A percentile compares a stretch with the other conserved stretches of the same genome.
Evolutionary conservation across 179 eudicot genomes (phyloP).

Genomic region (Patellifolia procumbens): DNA sequence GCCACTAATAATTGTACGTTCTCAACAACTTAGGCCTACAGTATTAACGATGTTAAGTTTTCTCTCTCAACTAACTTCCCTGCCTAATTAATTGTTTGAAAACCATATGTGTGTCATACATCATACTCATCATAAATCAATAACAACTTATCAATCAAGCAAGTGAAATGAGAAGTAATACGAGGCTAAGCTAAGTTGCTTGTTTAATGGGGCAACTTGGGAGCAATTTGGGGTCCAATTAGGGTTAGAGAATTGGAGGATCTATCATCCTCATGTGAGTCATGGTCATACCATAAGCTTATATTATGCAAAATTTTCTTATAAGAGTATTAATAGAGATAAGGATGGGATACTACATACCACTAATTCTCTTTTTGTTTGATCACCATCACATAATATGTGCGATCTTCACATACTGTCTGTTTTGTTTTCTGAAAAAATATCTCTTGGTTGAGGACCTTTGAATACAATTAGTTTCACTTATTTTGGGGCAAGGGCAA

Average conservation of each 20-base stretch:
- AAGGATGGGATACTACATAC: neutral
- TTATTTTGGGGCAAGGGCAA: no score
- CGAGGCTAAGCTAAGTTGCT: slow-evolving; percentile 10
- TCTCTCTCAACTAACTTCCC: neutral
- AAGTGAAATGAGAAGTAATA: neutral
- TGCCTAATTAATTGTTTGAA: slow-evolving; percentile 9
- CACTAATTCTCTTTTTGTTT: slow-evolving; percentile 5
- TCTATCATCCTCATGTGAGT: neutral
- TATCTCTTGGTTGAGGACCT: no score
- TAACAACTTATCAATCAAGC: slow-evolving; percentile 18
- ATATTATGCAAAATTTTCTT: neutral
- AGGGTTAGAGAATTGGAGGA: neutral
- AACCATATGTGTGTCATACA: slow-evolving; percentile 12
- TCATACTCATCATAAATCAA: no score
- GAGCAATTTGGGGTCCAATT: slow-evolving; percentile 10
- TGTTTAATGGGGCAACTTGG: slow-evolving; percentile 18
- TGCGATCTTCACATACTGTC: neutral
- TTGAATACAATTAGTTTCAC: no score
- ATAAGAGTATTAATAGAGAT: neutral
- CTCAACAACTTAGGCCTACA: slow-evolving; percentile 20
- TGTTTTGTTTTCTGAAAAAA: neutral
- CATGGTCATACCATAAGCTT: neutral
- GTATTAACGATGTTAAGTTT: slow-evolving; percentile 1
- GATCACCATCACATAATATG: neutral
- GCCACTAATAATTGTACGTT: neutral